These are phyloP conservation scores for Neonectria coccinea DNA, from an alignment of 2,329 filamentous ascomycete genomes.

Conservation along the genomic window DNA sequence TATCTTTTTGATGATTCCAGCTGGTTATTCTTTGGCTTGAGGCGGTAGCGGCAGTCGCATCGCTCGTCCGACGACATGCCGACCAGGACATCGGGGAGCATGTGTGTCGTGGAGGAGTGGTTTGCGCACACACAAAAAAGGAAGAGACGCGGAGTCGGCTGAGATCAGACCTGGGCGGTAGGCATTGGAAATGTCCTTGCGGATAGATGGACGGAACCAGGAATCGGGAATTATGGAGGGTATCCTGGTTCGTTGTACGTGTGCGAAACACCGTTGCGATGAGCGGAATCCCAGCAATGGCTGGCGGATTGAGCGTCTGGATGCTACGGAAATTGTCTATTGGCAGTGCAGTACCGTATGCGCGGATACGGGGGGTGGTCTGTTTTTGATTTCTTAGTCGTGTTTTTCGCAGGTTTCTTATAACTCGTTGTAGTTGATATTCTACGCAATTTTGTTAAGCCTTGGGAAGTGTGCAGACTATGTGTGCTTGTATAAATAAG, in stretches of 20 bases:
- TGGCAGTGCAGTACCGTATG: slow-evolving; percentile 33
- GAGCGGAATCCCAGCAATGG: slow-evolving; percentile 17
- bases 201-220: slow-evolving; percentile 41
- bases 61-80: slow-evolving; percentile 10
- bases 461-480: neutral
- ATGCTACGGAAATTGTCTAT: slow-evolving; percentile 40
- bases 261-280: slow-evolving; percentile 26
- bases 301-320: slow-evolving; percentile 35
- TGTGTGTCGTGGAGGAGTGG: slow-evolving; percentile 13
- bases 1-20: slow-evolving; percentile 36
- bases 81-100: neutral
- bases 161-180: slow-evolving; percentile 28
- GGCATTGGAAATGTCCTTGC: slow-evolving; percentile 44
- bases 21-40: slow-evolving; percentile 30
- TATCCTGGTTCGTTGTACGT: slow-evolving; percentile 29
- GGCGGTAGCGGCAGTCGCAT: slow-evolving; percentile 13
- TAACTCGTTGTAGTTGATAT: slow-evolving; percentile 43
- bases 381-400: slow-evolving; percentile 40
- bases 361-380: slow-evolving; percentile 23
- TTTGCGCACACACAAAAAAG: slow-evolving; percentile 21
- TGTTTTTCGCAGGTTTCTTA: slow-evolving; percentile 35
- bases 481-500: neutral
- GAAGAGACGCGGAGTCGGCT: slow-evolving; percentile 18
- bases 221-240: slow-evolving; percentile 36
- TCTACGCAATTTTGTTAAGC: slow-evolving; percentile 23